Conservation (phyloP, 345 rosid species). For the Populus euphratica region DNA sequence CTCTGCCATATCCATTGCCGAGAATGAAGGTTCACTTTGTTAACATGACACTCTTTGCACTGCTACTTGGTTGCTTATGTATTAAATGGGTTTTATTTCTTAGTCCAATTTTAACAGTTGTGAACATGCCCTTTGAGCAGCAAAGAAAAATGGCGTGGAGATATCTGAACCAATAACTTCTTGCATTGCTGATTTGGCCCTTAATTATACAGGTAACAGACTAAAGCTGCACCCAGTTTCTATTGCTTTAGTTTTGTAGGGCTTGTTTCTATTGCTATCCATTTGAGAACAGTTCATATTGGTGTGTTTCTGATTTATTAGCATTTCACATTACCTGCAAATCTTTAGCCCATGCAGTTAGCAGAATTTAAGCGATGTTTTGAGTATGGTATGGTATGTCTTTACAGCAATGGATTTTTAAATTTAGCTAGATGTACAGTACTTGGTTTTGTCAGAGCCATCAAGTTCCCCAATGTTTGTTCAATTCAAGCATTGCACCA, state of each 20-base stretch:
- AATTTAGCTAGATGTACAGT: no score
- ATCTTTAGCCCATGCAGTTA: neutral
- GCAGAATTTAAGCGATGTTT: no score
- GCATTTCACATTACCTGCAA: neutral
- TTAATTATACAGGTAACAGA: conserved; percentile 61
- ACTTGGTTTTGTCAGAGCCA: no score
- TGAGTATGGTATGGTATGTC: no score
- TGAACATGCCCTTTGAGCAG: conserved; percentile 36
- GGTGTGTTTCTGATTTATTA: no score
- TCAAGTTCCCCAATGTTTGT: no score
- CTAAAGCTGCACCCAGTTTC: neutral
- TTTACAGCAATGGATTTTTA: no score
- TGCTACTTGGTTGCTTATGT: neutral
- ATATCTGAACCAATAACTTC: conserved; percentile 58
- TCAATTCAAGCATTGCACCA: no score
- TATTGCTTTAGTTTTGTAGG: no score
- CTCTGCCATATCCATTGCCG: conserved; percentile 70
- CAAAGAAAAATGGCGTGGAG: conserved; percentile 58
- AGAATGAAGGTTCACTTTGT: conserved; percentile 55
- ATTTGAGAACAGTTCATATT: no score
- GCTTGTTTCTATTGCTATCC: no score
- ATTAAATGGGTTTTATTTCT: conserved; percentile 5
- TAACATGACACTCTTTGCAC: neutral
- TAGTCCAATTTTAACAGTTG: neutral
- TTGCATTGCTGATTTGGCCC: conserved; percentile 69